phyloP scores from a whole-genome alignment of 176 grass and related monocot genomes.

The Avena atlantica region DNA sequence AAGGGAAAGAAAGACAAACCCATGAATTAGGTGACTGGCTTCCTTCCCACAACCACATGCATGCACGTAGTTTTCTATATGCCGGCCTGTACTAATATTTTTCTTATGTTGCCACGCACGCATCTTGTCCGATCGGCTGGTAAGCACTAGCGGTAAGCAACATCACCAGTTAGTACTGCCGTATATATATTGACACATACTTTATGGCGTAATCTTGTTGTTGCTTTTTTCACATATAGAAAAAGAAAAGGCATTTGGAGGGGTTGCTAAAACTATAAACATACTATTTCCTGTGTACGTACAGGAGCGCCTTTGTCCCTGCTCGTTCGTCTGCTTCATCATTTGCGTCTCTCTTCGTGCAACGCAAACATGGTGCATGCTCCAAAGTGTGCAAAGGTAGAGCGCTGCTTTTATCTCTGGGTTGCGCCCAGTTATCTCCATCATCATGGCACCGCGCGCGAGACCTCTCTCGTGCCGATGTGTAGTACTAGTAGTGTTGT shows the following conservation, averaged over 20 bases:
- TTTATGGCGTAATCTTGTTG: conserved; percentile 20
- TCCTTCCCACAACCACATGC: neutral
- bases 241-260: neutral
- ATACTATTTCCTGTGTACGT: neutral
- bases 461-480: neutral
- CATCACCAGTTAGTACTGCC: conserved; percentile 15
- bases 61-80: neutral
- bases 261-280: neutral
- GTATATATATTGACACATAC: conserved; percentile 9
- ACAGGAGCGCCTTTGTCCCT: conserved; percentile 41
- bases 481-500: neutral
- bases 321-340: conserved; percentile 55
- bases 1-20: conserved; percentile 18
- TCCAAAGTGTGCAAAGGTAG: conserved; percentile 56
- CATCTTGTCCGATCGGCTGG: conserved; percentile 25
- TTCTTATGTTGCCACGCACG: conserved; percentile 25
- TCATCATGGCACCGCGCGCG: conserved; percentile 45
- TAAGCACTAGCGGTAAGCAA: conserved; percentile 33
- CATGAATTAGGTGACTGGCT: conserved; percentile 6
- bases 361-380: conserved; percentile 43
- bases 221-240: neutral
- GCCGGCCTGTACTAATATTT: neutral
- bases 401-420: conserved; percentile 59
- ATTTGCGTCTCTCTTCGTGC: conserved; percentile 47
- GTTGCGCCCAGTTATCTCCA: conserved; percentile 55